Percentiles rank a stretch among this genome's conserved stretches.
Conservation (phyloP, 2,329 filamentous ascomycete species). For the Penicillium janthinellum region DNA sequence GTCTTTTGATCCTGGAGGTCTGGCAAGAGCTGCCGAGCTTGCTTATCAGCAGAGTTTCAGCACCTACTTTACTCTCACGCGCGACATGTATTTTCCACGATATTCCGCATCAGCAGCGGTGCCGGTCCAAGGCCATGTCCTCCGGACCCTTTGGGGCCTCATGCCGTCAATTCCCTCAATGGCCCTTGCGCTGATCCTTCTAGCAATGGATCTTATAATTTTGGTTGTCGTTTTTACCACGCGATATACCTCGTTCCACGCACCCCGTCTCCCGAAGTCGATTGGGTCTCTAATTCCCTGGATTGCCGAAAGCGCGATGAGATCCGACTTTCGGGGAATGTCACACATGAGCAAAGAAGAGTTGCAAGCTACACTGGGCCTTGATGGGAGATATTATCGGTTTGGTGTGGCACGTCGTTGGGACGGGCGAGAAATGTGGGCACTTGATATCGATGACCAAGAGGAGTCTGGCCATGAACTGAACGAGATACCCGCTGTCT, state of each 20-base stretch:
- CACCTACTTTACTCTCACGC: conserved; percentile 8
- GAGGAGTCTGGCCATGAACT: neutral
- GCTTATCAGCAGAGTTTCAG: conserved; percentile 13
- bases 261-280: neutral
- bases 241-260: neutral
- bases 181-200: neutral
- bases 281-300: neutral
- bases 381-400: neutral
- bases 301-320: conserved; percentile 1
- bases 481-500: neutral
- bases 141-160: neutral
- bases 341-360: neutral
- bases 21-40: neutral
- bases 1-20: neutral
- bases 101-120: neutral
- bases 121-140: neutral
- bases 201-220: neutral
- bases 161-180: neutral
- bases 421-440: neutral
- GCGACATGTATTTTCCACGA: neutral
- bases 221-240: neutral
- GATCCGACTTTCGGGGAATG: neutral
- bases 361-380: neutral
- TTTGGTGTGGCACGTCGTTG: neutral
- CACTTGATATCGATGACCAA: neutral